A percentile compares a stretch with the other conserved stretches of the same genome.
Evolutionary conservation across 2,329 filamentous ascomycete genomes (phyloP).

Genomic region (Rutstroemia sp.): DNA sequence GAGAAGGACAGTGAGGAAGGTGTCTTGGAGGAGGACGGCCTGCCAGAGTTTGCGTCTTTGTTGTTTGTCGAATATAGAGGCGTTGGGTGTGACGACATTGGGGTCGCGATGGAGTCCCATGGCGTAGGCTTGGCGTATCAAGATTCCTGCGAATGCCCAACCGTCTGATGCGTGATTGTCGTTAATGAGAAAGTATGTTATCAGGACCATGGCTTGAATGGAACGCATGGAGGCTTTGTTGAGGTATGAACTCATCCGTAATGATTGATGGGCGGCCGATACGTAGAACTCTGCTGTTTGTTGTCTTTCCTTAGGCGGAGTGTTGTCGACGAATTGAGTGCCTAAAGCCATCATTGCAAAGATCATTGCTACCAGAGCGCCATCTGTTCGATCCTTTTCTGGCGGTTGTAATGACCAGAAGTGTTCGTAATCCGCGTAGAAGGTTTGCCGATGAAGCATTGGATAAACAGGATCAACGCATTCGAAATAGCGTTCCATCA

Average conservation of each 20-base stretch:
- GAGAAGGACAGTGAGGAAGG: constrained; percentile 70
- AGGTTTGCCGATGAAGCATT: constrained; percentile 68
- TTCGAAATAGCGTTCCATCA: constrained; percentile 57
- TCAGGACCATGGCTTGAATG: constrained; percentile 75
- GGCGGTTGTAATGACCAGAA: constrained; percentile 59
- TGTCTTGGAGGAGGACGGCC: constrained; percentile 73
- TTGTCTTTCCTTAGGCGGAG: constrained; percentile 53
- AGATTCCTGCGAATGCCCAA: constrained; percentile 72
- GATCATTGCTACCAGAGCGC: constrained; percentile 62
- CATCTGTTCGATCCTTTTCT: constrained; percentile 56
- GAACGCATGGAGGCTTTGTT: constrained; percentile 66
- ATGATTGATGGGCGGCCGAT: constrained; percentile 69
- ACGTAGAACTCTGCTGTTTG: constrained; percentile 77
- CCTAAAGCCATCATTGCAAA: constrained; percentile 73
- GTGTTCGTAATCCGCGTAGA: constrained; percentile 70
- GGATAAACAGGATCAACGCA: constrained; percentile 75
- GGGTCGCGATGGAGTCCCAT: constrained; percentile 77
- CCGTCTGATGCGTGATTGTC: constrained; percentile 79
- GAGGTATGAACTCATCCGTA: constrained; percentile 69
- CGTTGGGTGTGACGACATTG: constrained; percentile 62
- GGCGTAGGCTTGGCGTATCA: constrained; percentile 71
- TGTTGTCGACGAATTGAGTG: constrained; percentile 60
- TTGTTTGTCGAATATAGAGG: constrained; percentile 66
- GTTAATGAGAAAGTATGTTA: constrained; percentile 78
- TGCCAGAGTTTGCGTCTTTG: constrained; percentile 76